Evolutionary conservation across 768 basidiomycete species (phyloP), one percentile per base, ranked within the genome.

Genomic region (Amanita muscaria): DNA sequence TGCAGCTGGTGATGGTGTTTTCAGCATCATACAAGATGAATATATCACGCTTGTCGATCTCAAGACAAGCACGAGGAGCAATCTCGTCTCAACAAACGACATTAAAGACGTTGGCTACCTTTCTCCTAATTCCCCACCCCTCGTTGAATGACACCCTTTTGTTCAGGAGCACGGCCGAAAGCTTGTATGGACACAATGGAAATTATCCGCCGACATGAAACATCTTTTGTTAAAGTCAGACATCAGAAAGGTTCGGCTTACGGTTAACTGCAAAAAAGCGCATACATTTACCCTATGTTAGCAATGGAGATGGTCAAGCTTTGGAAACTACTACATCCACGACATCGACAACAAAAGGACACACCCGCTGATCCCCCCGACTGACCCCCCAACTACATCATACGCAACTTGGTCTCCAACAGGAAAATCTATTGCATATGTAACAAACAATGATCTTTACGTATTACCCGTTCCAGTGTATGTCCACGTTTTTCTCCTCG

Each of bases 261-360:
- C 3, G 22, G 15, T n/a, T 9, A 41, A 14, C 19, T 10, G 15
- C 36, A 19, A 16, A 23, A 10, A 15, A 1, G 24, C 18, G 39
- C 36, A 16, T 38, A 29, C 38, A 35, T 32, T 32, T 15, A 22
- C 18, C 40, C 2, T 41, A 27, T 24, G 15, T 44, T 51, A 92
- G 83, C 88, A 93, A 82, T 99, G 96, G 96, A 80, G 96, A 36
- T 75, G 84, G 61, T 96, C 92, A 5, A 80, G 79, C 45, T 83
- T 83, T 57, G 85, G 87, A 14, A 97, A 93, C 61, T 98, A 92
- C 59, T 94, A 89, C 60, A 72, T 99, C n/a, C 84, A 96, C 64
- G 74, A 80, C 53, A 68, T 97, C 32, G 74, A 69, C 19, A 72
- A 79, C 6, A 77, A 80, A 48, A 56, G 57, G 14, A 93, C 92